Evolutionary conservation across 164 flowering plant species (phyloP).

Genomic region (Vitis riparia): DNA sequence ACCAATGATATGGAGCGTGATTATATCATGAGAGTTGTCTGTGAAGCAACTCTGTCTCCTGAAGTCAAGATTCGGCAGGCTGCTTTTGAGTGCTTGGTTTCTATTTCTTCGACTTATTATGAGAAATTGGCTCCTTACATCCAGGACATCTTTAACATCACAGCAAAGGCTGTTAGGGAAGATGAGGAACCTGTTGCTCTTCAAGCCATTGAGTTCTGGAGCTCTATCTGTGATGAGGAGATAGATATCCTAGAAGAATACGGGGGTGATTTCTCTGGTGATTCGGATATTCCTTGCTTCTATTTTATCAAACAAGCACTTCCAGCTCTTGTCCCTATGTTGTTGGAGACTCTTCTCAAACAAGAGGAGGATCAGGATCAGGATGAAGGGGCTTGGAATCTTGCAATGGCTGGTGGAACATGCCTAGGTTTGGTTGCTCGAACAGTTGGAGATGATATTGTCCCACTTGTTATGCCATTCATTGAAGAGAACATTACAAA

Average conservation of each 20-base stretch:
- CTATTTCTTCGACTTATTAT: slow-evolving; percentile 62
- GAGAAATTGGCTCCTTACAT: slow-evolving; percentile 66
- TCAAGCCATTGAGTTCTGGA: slow-evolving; percentile 77
- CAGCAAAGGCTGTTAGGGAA: slow-evolving; percentile 63
- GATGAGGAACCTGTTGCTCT: slow-evolving; percentile 74
- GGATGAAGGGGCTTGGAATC: slow-evolving; percentile 77
- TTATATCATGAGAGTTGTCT: slow-evolving; percentile 77
- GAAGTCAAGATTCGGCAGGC: slow-evolving; percentile 64
- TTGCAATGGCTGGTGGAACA: slow-evolving; percentile 82
- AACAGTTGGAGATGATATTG: slow-evolving; percentile 74
- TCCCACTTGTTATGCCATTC: slow-evolving; percentile 70
- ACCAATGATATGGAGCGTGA: slow-evolving; percentile 72
- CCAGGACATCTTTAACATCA: slow-evolving; percentile 58
- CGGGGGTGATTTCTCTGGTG: slow-evolving; percentile 53
- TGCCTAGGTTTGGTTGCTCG: slow-evolving; percentile 71
- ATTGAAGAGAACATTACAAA: slow-evolving; percentile 66
- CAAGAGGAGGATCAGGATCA: slow-evolving; percentile 82
- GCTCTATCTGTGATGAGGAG: slow-evolving; percentile 76
- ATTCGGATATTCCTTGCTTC: slow-evolving; percentile 62
- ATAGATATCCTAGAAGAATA: slow-evolving; percentile 65
- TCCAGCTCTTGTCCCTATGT: slow-evolving; percentile 68
- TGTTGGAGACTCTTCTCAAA: slow-evolving; percentile 66
- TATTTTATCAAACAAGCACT: slow-evolving; percentile 73
- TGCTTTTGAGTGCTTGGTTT: slow-evolving; percentile 73
- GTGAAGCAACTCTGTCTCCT: slow-evolving; percentile 60